Conservation (phyloP, 352 stramenopile species). For the Phytophthora sp. region DNA sequence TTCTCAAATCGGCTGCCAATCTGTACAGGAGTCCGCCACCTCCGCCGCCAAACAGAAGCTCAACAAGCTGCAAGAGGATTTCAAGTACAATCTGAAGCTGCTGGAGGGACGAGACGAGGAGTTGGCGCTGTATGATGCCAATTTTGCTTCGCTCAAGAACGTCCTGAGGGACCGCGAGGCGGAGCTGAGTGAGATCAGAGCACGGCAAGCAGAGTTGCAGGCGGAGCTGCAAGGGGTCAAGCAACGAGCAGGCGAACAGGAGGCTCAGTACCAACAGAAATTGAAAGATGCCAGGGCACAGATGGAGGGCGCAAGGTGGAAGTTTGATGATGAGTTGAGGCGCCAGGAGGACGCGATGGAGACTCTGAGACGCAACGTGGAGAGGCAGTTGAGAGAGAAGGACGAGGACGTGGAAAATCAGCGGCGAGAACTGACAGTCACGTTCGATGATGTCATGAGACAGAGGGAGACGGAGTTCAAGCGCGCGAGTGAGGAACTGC, state of each 20-base stretch:
- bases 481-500: constrained; percentile 45
- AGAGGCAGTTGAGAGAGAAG: constrained; percentile 70
- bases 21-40: constrained; percentile 47
- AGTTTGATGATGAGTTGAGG: constrained; percentile 78
- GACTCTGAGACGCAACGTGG: constrained; percentile 48
- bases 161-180: constrained; percentile 75
- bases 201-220: constrained; percentile 58
- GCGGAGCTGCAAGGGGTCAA: constrained; percentile 57
- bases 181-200: constrained; percentile 72
- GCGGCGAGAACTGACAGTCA: constrained; percentile 71
- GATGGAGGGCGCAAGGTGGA: constrained; percentile 75
- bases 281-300: constrained; percentile 76
- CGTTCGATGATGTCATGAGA: constrained; percentile 82
- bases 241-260: constrained; percentile 49
- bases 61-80: constrained; percentile 90
- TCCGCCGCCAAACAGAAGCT: constrained; percentile 76
- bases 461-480: constrained; percentile 71
- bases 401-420: constrained; percentile 82
- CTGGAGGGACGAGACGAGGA: constrained; percentile 92
- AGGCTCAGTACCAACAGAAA: constrained; percentile 69
- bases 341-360: constrained; percentile 71
- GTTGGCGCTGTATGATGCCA: constrained; percentile 86
- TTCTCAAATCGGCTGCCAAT: too few relatives aligned
- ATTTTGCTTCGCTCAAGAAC: constrained; percentile 80
- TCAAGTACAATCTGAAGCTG: constrained; percentile 94